These are phyloP conservation scores for Cladosporium sp. DNA, from an alignment of 2,329 filamentous ascomycete genomes.

Conservation along the genomic window DNA sequence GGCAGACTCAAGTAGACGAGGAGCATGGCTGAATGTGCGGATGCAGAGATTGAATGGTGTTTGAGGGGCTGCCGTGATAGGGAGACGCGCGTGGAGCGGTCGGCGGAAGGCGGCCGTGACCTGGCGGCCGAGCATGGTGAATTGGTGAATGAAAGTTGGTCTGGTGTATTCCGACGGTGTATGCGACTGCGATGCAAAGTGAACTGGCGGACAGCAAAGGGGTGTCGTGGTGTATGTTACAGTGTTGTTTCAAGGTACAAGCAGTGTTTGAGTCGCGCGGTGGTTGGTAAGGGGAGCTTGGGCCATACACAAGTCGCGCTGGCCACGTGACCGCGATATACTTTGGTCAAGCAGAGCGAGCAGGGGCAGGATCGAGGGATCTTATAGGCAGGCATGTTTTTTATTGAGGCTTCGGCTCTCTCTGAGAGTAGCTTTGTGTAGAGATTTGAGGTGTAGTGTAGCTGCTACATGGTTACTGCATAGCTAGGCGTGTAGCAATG, in stretches of 20 bases:
- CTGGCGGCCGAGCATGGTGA: conserved; percentile 20
- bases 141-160: neutral
- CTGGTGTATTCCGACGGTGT: neutral
- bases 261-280: neutral
- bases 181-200: neutral
- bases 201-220: neutral
- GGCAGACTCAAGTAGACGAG: conserved; percentile 21
- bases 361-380: too few relatives aligned
- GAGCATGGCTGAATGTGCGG: conserved; percentile 14
- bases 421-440: too few relatives aligned
- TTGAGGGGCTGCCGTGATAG: conserved; percentile 12
- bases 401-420: too few relatives aligned
- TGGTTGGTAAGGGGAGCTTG: neutral
- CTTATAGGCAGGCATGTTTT: too few relatives aligned
- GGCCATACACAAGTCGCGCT: too few relatives aligned
- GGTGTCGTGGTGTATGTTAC: neutral
- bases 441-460: too few relatives aligned
- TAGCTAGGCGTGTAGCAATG: too few relatives aligned
- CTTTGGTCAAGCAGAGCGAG: too few relatives aligned
- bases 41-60: conserved; percentile 11
- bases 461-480: too few relatives aligned
- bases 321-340: too few relatives aligned
- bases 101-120: conserved; percentile 21
- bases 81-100: conserved; percentile 18
- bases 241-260: too few relatives aligned